Evolutionary conservation across 495 filamentous ascomycete genomes (phyloP).

Genomic region (Xanthoparmelia taractica): DNA sequence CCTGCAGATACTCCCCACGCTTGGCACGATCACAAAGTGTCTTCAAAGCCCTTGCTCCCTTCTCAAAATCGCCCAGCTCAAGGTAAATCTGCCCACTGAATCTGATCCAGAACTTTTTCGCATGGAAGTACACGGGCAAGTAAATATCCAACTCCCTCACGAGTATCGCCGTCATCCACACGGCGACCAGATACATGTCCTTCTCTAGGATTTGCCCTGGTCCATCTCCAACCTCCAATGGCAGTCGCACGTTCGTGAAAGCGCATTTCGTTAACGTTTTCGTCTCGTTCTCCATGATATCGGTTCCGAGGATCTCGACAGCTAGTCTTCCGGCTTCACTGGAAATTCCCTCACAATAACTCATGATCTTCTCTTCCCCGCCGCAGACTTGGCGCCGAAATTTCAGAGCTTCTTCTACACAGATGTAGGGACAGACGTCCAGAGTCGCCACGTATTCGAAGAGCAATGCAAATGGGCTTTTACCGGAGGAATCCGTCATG

Average conservation of each 20-base stretch:
- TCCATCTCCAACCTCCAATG: conserved; percentile 41
- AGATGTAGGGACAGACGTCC: conserved; percentile 63
- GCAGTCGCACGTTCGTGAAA: conserved; percentile 68
- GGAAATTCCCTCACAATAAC: conserved; percentile 52
- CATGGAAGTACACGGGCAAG: conserved; percentile 54
- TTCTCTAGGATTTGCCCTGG: conserved; percentile 22
- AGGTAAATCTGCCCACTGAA: conserved; percentile 76
- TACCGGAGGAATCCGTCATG: conserved; percentile 29
- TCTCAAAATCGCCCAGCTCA: conserved; percentile 60
- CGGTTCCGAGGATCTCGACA: conserved; percentile 58
- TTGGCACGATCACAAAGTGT: conserved; percentile 7
- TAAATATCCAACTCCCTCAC: conserved; percentile 57
- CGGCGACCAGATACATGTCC: conserved; percentile 33
- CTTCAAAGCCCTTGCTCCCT: conserved; percentile 4
- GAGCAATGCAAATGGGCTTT: conserved; percentile 54
- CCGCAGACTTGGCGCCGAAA: conserved; percentile 63
- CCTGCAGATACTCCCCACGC: conserved; percentile 6
- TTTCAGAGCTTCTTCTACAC: conserved; percentile 58
- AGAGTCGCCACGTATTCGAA: conserved; percentile 75
- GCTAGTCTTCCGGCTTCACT: conserved; percentile 49
- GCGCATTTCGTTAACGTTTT: conserved; percentile 40
- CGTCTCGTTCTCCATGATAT: conserved; percentile 53
- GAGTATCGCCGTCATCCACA: conserved; percentile 52
- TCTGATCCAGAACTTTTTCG: conserved; percentile 56
- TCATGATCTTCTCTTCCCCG: conserved; percentile 61